Conservation (phyloP, 1,284 basidiomycete genomes). For the Chiua sp. region DNA sequence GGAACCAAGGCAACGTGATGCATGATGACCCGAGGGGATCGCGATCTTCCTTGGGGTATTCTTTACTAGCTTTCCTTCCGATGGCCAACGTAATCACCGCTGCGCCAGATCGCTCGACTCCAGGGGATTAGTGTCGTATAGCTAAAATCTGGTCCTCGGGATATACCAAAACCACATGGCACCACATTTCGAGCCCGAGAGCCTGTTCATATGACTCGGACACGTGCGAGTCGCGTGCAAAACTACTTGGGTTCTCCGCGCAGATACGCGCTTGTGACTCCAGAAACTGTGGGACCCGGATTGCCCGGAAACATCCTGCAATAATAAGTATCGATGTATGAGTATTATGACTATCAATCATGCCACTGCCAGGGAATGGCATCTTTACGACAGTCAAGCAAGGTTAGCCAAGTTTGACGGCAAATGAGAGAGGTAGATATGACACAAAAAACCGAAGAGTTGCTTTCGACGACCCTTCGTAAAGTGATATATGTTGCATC, state of each 20-base stretch:
- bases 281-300: no score
- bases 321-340: neutral
- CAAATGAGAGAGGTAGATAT: neutral
- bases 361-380: neutral
- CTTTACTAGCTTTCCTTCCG: slow-evolving; percentile 21
- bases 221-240: neutral
- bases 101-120: slow-evolving; percentile 1
- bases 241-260: neutral
- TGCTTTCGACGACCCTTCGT: neutral
- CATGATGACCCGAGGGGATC: slow-evolving; percentile 23
- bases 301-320: no score
- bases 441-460: neutral
- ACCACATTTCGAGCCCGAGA: neutral
- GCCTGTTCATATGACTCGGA: neutral
- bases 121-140: neutral
- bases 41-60: slow-evolving; percentile 25
- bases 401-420: neutral
- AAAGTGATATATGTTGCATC: no score
- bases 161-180: no score
- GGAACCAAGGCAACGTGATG: slow-evolving; percentile 2
- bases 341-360: no score
- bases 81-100: slow-evolving; percentile 22
- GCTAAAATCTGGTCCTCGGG: no score
- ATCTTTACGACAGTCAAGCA: neutral
- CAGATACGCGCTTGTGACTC: no score